Base-by-base conservation (phyloP, 768 basidiomycete species). In the Pleurotus salmoneostramineus region DNA sequence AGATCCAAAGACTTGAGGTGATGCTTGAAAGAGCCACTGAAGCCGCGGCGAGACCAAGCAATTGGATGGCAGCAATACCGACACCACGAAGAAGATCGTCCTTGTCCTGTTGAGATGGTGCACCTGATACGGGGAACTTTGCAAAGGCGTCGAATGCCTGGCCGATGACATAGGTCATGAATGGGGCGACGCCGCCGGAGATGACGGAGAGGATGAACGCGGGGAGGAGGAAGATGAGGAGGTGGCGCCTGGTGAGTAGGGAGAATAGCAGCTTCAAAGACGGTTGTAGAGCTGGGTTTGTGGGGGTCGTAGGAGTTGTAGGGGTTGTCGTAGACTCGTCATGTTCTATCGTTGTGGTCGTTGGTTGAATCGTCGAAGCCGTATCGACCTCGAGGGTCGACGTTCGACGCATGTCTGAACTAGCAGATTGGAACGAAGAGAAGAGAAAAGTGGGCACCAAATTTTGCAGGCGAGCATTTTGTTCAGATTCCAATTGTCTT, bases 141-240 rank as follows among this genome's bases (percentile, higher is more conserved):
- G 89, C 81, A 65, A 94, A 91, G 0, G 83, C 76, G 55, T 88
- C 77, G 74, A 95, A 93, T 7, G 83, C 82, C 55, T 85, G 81
- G 52, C 93, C 93, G 64, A 94, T 76, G 64, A 92, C 83, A 44
- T 81, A 75, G 6, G 93, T 93, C 91, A 95, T 94, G 76, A 88
- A 91, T 3, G 93, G 93, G 0, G 88, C 89, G 49, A 93, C 77
- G 42, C 86, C 82, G 35, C 89, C 89, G 1, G 86, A 77, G 43
- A 80, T 72, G 47, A 88, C 52, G n/a, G 91, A 87, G 27, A 83
- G 78, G 47, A 80, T 17, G 58, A 85, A 62, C 4, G 88, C 91
- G 2, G 93, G 93, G 27, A 87, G 55, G 56, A 92, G 75, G 60
- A 87, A 73, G 8, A 78, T 57, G 46, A 85, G 69, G 56, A 80